Percentiles rank a stretch among this genome's conserved stretches.
These are phyloP conservation scores for Aspergillus fijiensis DNA, from an alignment of 2,329 filamentous ascomycete genomes.

Conservation along the genomic window DNA sequence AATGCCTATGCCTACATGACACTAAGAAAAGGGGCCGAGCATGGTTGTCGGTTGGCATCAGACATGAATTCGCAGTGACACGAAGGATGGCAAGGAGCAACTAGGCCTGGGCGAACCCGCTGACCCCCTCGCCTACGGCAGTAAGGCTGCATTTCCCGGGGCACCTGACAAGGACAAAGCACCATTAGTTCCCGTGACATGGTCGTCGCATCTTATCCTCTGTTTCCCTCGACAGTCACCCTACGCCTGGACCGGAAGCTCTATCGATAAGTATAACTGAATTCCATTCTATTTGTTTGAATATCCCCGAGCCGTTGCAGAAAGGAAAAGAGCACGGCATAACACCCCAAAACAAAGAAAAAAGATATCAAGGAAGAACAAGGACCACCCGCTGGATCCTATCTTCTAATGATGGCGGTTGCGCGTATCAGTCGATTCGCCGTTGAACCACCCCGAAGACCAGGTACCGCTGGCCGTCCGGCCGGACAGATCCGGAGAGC, in stretches of 20 bases:
- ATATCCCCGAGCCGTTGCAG: not conserved
- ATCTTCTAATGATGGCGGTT: not conserved
- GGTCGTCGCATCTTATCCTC: not conserved
- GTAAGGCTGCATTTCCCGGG: not conserved
- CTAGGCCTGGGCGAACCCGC: not conserved
- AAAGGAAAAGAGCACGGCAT: not conserved
- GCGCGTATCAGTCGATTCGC: not conserved
- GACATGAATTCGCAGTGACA: not conserved
- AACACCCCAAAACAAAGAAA: not conserved
- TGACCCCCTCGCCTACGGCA: not conserved
- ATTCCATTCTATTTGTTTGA: not conserved
- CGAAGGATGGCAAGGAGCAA: not conserved
- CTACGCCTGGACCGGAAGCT: not conserved
- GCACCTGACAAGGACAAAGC: not conserved
- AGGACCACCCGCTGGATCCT: not conserved
- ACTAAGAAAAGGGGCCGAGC: not conserved
- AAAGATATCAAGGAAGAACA: not conserved
- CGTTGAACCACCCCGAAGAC: conserved; percentile 33
- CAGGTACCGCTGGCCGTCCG: conserved; percentile 28
- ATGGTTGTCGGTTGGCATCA: not conserved
- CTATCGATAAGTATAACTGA: not conserved
- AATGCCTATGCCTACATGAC: no score
- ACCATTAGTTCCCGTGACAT: not conserved
- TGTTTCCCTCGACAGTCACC: not conserved
- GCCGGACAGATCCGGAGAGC: conserved; percentile 14